These are phyloP conservation scores for Torulaspora delbrueckii DNA, from an alignment of 805 yeast genomes.

Conservation along the genomic window DNA sequence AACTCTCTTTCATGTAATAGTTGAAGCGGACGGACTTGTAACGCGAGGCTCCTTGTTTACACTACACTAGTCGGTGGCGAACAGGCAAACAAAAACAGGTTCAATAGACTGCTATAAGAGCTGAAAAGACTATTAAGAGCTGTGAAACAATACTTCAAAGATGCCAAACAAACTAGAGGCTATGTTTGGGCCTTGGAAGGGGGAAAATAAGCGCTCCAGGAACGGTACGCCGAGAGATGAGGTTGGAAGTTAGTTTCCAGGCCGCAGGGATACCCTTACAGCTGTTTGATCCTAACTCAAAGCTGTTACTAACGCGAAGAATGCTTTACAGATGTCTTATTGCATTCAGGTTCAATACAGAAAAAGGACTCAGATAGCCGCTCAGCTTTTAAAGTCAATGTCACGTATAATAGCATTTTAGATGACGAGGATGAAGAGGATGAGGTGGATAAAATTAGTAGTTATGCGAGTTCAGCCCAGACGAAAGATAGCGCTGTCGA, in stretches of 20 bases:
- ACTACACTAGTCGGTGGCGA: neutral
- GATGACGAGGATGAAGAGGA: slow-evolving; percentile 19
- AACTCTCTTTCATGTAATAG: neutral
- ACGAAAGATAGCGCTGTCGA: slow-evolving; percentile 1
- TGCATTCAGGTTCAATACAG: neutral
- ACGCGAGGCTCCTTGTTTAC: slow-evolving; percentile 2
- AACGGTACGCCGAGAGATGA: slow-evolving; percentile 2
- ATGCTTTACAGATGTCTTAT: neutral
- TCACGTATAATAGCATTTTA: slow-evolving; percentile 23
- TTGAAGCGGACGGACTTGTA: neutral
- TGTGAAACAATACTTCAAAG: neutral
- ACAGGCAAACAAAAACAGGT: neutral
- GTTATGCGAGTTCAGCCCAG: slow-evolving; percentile 4
- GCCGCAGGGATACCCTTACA: neutral
- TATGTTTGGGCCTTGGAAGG: neutral
- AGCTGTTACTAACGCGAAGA: neutral
- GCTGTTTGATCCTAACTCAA: neutral
- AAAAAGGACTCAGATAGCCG: slow-evolving; percentile 10
- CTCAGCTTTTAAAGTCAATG: slow-evolving; percentile 18
- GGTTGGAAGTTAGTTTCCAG: neutral
- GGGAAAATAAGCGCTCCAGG: neutral
- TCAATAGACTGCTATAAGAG: neutral
- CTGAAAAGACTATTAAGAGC: neutral
- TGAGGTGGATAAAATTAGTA: slow-evolving; percentile 2
- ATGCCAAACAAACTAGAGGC: slow-evolving; percentile 6